Evolutionary conservation across 768 basidiomycete species (phyloP).

Genomic region (Psilocybe cyanescens): DNA sequence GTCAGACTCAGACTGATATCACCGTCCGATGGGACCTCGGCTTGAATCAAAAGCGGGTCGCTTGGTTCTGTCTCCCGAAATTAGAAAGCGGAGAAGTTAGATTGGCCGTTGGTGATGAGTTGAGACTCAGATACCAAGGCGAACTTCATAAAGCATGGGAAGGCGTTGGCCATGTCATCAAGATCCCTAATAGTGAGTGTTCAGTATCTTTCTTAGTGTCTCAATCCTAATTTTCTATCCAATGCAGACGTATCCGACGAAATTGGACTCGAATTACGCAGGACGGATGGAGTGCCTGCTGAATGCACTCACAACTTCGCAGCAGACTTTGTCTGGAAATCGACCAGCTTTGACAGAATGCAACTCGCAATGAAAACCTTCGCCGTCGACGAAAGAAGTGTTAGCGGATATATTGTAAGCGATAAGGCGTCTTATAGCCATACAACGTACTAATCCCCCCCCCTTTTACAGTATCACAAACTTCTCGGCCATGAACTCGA

Average conservation of each 20-base stretch:
- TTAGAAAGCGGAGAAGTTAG: constrained; percentile 98
- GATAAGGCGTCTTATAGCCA: not conserved
- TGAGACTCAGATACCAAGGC: constrained; percentile 87
- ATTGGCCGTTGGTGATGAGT: constrained; percentile 94
- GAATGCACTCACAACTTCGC: constrained; percentile 95
- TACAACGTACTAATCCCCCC: constrained; percentile 11
- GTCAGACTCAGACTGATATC: constrained; percentile 97
- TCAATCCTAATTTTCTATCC: not conserved
- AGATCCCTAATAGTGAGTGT: constrained; percentile 94
- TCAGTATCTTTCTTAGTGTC: constrained; percentile 3
- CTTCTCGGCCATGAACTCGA: constrained; percentile 97
- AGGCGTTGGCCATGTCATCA: constrained; percentile 97
- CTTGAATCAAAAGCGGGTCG: constrained; percentile 98
- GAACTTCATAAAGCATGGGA: constrained; percentile 95
- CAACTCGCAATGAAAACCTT: constrained; percentile 99
- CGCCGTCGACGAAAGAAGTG: constrained; percentile 98
- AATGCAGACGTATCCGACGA: constrained; percentile 92
- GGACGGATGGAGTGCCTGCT: constrained; percentile 90
- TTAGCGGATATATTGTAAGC: constrained; percentile 95
- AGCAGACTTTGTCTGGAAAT: constrained; percentile 99
- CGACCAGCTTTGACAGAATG: constrained; percentile 99
- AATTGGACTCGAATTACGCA: constrained; percentile 90
- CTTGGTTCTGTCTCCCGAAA: constrained; percentile 96
- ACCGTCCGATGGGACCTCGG: constrained; percentile 97
- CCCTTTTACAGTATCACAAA: constrained; percentile 83